phyloP scores from a whole-genome alignment of 108 stramenopile species.

The Cyclostephanos invisitatus region DNA sequence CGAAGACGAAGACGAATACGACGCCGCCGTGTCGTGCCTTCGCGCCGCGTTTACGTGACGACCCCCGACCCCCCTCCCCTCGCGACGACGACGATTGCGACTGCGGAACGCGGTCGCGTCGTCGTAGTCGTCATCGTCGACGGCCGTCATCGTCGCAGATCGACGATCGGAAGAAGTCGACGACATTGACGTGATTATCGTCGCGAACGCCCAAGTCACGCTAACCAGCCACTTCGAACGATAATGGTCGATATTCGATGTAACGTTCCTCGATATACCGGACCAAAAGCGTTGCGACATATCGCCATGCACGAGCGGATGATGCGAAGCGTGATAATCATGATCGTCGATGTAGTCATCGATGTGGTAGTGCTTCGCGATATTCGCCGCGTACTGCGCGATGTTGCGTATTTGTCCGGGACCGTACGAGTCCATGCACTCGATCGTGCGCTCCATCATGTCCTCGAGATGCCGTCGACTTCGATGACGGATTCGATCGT shows the following conservation, averaged over 20 bases:
- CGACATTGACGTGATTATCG: neutral
- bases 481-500: neutral
- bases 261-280: neutral
- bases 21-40: neutral
- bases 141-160: too few species aligned
- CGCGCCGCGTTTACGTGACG: too few species aligned
- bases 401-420: neutral
- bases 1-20: too few species aligned
- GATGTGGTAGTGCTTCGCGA: neutral
- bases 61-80: too few species aligned
- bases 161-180: neutral
- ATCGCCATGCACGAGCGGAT: too few species aligned
- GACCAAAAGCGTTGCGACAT: neutral
- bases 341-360: too few species aligned
- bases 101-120: too few species aligned
- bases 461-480: neutral
- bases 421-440: neutral
- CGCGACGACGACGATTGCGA: neutral
- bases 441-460: neutral
- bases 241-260: conserved; percentile 1
- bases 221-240: conserved; percentile 24
- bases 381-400: neutral
- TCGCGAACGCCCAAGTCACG: conserved; percentile 36
- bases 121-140: too few species aligned
- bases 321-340: too few species aligned